phyloP scores from a whole-genome alignment of 352 stramenopile species.

The Phytophthora nicotianae region DNA sequence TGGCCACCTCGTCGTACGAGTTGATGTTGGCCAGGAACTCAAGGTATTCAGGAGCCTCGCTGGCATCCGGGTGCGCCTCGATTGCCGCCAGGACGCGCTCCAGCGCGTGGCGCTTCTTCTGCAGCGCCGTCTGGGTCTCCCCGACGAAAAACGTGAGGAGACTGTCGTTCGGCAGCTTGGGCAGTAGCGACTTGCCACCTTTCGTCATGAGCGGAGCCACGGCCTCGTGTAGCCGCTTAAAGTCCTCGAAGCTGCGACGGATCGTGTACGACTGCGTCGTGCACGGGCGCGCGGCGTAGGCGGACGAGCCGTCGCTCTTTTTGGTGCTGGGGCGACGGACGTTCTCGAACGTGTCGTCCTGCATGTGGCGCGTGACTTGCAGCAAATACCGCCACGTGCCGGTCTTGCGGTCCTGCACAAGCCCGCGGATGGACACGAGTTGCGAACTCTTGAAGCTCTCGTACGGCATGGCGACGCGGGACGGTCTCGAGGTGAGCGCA shows the following conservation, averaged over 20 bases:
- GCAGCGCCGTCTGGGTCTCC: slow-evolving; percentile 70
- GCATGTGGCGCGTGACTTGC: slow-evolving; percentile 60
- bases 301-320: slow-evolving; percentile 17
- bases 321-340: slow-evolving; percentile 4
- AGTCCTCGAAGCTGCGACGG: slow-evolving; percentile 74
- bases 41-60: slow-evolving; percentile 68
- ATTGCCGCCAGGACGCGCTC: slow-evolving; percentile 56
- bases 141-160: slow-evolving; percentile 77
- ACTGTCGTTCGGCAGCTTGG: slow-evolving; percentile 64
- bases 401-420: slow-evolving; percentile 67
- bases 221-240: slow-evolving; percentile 72
- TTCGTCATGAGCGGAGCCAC: slow-evolving; percentile 64
- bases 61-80: slow-evolving; percentile 59
- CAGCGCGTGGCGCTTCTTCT: slow-evolving; percentile 64
- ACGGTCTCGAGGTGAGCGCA: slow-evolving; percentile 1
- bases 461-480: slow-evolving; percentile 56
- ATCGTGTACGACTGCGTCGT: slow-evolving; percentile 68
- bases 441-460: slow-evolving; percentile 78
- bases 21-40: slow-evolving; percentile 69
- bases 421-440: slow-evolving; percentile 66
- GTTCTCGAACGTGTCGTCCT: slow-evolving; percentile 21
- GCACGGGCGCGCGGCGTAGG: slow-evolving; percentile 21
- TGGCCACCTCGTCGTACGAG: slow-evolving; percentile 54
- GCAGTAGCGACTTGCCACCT: slow-evolving; percentile 44
- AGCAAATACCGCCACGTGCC: slow-evolving; percentile 77